A percentile compares a stretch with the other conserved stretches of the same genome.
phyloP scores from a whole-genome alignment of 805 yeast species.

The Yarrowia sp. region DNA sequence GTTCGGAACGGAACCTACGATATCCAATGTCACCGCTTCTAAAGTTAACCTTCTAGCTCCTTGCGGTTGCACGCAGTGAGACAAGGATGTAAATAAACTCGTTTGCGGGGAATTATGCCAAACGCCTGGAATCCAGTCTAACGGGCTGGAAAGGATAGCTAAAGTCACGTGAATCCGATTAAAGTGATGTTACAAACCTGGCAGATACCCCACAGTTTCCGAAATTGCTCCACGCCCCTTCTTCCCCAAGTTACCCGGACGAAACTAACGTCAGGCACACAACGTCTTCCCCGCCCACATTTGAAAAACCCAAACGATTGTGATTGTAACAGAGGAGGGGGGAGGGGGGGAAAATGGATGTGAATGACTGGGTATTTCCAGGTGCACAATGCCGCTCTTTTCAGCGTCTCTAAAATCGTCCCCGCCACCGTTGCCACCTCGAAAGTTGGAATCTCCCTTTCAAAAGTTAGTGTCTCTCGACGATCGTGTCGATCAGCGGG shows the following conservation, averaged over 20 bases:
- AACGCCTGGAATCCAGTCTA: neutral
- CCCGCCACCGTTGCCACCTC: neutral
- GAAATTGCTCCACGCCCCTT: neutral
- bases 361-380: neutral
- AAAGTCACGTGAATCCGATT: neutral
- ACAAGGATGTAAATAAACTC: neutral
- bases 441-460: too few species aligned
- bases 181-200: too few species aligned
- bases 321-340: neutral
- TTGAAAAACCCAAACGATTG: neutral
- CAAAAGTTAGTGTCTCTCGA: neutral
- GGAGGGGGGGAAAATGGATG: neutral
- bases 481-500: conserved; percentile 21
- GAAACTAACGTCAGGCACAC: conserved; percentile 7
- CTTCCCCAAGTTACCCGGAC: neutral
- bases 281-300: conserved; percentile 17
- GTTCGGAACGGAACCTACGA: conserved; percentile 4
- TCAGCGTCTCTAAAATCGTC: too few species aligned
- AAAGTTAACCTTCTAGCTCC: neutral
- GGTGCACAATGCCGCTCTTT: too few species aligned
- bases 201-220: neutral
- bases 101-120: neutral
- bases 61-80: neutral
- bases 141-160: neutral
- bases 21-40: neutral